Conservation (phyloP, 2,329 filamentous ascomycete species). For the Epichloe bromicola region DNA sequence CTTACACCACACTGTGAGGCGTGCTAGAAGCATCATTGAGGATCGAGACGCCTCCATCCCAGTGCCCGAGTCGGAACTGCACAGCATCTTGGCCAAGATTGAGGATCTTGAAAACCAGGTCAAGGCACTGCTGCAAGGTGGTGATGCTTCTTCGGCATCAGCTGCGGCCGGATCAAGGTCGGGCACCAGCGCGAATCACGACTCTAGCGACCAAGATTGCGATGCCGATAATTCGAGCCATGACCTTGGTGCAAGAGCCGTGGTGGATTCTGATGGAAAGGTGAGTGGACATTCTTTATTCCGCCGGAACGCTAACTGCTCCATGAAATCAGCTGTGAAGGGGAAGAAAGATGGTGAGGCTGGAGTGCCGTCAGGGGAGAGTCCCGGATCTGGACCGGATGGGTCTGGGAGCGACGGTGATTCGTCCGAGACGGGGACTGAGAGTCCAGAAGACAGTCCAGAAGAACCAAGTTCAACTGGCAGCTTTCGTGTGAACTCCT, state of each 20-base stretch:
- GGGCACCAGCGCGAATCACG: neutral
- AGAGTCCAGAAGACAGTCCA: too few species aligned
- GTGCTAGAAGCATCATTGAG: constrained; percentile 14
- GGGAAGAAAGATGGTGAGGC: neutral
- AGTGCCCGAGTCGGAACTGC: constrained; percentile 13
- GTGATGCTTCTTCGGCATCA: neutral
- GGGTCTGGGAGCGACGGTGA: neutral
- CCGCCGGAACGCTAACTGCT: constrained; percentile 15
- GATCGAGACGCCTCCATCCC: constrained; percentile 13
- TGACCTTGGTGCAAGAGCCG: constrained; percentile 7
- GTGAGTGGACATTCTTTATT: constrained; percentile 14
- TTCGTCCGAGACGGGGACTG: neutral
- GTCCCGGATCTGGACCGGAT: neutral
- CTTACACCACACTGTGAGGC: constrained; percentile 8
- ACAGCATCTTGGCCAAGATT: constrained; percentile 17
- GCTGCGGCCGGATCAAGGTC: neutral
- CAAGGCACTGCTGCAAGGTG: constrained; percentile 10
- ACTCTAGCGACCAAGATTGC: constrained; percentile 4
- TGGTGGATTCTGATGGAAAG: constrained; percentile 6
- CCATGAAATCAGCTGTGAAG: constrained; percentile 9
- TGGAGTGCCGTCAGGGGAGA: neutral
- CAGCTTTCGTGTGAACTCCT: neutral
- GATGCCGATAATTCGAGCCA: constrained; percentile 8
- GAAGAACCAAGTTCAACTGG: too few species aligned
- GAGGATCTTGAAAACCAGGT: constrained; percentile 16